Evolutionary conservation across 129 eudicot species (phyloP), one percentile per base, ranked within the genome.

Genomic region (Lonicera japonica): DNA sequence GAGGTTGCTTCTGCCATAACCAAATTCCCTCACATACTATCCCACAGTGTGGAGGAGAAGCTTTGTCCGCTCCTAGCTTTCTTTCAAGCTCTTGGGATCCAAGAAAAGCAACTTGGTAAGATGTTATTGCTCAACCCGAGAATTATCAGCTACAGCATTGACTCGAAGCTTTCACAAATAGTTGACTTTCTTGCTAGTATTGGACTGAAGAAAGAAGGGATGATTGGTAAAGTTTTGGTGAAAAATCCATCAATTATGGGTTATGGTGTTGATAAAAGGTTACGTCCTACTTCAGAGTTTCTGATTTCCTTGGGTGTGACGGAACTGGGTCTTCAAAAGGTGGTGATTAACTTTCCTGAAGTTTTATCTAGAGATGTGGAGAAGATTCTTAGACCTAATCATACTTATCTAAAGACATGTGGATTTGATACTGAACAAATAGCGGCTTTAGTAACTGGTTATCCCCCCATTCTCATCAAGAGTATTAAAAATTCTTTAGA

Each of bases 1-100:
- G 99, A 94, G 69, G 90, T 94, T 24, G 89, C 99, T 54, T 72
- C 89, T 6, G 88, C 96, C 56, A 85, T 94, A 34, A 83, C 90
- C 50, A 94, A 85, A 66, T 94, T 94, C 68, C 99, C 99, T 0
- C 84, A 88, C 58, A 72, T 94, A 21, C 82, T 94, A 54, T 70
- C 80, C 12, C 95, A 94, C 77, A 85, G 92, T 24, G 77, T 89
- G 34, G 96, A 94, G 79, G 92, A 86, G 62, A 94, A 94, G 71
- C 95, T 88, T 15, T 88, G 96, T 69, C 99, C 99, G 0, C 87
- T 88, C 63, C 73, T 88, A 1, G 99, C 86, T 29, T 92, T 92
- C 77, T 85, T 88, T 21, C 88, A 88, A 75, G 74, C 96, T 56
- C 92, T 92, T 19, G 99, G 99, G 60, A 68, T 84, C 20, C 79